Conservation (phyloP, 2,329 filamentous ascomycete genomes). For the Westerdykella ornata region DNA sequence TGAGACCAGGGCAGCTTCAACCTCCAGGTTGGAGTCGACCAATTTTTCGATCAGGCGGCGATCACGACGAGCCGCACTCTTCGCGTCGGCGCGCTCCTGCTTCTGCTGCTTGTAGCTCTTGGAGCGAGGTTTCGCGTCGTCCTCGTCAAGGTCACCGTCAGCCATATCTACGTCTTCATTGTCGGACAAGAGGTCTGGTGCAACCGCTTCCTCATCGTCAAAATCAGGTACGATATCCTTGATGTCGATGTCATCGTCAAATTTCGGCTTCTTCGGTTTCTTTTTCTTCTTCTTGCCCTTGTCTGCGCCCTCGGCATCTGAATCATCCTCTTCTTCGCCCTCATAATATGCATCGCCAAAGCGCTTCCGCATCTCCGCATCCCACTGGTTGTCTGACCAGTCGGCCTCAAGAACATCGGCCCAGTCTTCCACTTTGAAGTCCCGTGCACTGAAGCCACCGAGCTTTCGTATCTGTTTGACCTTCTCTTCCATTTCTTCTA, state of each 20-base stretch:
- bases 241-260: slow-evolving; percentile 98
- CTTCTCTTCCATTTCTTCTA: slow-evolving; percentile 84
- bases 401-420: slow-evolving; percentile 74
- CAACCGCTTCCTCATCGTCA: slow-evolving; percentile 62
- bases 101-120: slow-evolving; percentile 45
- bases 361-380: slow-evolving; percentile 76
- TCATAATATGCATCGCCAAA: slow-evolving; percentile 93
- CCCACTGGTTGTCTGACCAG: slow-evolving; percentile 87
- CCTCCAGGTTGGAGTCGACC: slow-evolving; percentile 72
- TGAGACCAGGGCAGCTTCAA: slow-evolving; percentile 57
- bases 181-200: slow-evolving; percentile 57
- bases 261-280: slow-evolving; percentile 74
- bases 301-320: slow-evolving; percentile 34
- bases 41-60: slow-evolving; percentile 78
- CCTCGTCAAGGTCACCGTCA: slow-evolving; percentile 35
- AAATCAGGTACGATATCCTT: slow-evolving; percentile 86
- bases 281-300: slow-evolving; percentile 47
- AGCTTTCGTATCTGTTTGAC: slow-evolving; percentile 83
- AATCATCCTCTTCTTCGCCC: slow-evolving; percentile 48
- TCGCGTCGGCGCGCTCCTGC: slow-evolving; percentile 47
- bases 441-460: slow-evolving; percentile 66
- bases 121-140: slow-evolving; percentile 32
- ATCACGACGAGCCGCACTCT: slow-evolving; percentile 72
- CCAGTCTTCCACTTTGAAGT: slow-evolving; percentile 72
- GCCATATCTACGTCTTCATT: slow-evolving; percentile 32